These are phyloP conservation scores for Neurospora terricola DNA, from an alignment of 495 filamentous ascomycete genomes.

Conservation along the genomic window DNA sequence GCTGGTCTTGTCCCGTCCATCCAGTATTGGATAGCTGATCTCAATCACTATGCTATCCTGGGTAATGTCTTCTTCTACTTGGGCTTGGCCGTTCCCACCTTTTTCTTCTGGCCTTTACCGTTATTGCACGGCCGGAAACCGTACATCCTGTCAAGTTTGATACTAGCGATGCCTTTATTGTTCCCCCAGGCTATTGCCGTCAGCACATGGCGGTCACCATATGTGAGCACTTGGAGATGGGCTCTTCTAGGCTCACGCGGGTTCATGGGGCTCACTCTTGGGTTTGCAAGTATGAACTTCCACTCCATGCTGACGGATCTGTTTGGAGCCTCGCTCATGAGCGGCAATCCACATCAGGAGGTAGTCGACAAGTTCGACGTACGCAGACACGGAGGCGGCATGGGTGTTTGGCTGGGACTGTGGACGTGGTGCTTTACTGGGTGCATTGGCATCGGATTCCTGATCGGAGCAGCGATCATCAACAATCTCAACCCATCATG, in stretches of 20 bases:
- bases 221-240: constrained; percentile 43
- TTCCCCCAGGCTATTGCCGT: constrained; percentile 64
- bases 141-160: constrained; percentile 55
- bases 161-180: constrained; percentile 59
- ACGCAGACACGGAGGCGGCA: constrained; percentile 60
- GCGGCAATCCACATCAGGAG: constrained; percentile 60
- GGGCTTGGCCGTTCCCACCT: constrained; percentile 55
- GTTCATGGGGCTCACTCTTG: constrained; percentile 55
- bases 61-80: constrained; percentile 65
- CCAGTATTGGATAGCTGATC: constrained; percentile 59
- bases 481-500: constrained; percentile 49
- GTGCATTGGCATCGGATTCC: constrained; percentile 56
- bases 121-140: constrained; percentile 69
- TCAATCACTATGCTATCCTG: constrained; percentile 52
- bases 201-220: constrained; percentile 42
- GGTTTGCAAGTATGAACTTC: constrained; percentile 69
- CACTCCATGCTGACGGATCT: constrained; percentile 59
- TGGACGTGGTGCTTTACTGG: constrained; percentile 68
- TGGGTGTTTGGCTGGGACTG: constrained; percentile 67
- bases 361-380: constrained; percentile 51
- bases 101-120: constrained; percentile 63
- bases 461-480: constrained; percentile 58
- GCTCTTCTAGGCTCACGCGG: constrained; percentile 52
- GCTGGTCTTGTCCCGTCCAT: constrained; percentile 66
- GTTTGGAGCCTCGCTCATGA: constrained; percentile 64